Conservation (phyloP, 306 rosid species). For the Benincasa hispida region DNA sequence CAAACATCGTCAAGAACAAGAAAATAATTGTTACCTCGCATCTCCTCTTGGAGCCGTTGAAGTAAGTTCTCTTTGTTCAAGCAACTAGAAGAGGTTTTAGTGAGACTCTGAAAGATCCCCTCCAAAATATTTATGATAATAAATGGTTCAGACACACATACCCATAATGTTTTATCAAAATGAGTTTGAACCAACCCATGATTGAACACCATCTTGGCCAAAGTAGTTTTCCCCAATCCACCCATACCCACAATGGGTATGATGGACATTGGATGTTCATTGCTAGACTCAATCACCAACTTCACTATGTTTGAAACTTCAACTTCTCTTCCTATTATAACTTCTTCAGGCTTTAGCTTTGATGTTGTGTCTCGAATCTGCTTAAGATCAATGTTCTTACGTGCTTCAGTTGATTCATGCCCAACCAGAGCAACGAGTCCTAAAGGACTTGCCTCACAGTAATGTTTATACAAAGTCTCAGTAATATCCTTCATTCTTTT, state of each 20-base stretch:
- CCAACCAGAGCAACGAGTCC: background rate
- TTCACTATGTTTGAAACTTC: background rate
- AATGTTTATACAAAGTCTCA: background rate
- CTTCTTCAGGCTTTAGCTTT: no score
- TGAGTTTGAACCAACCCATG: background rate
- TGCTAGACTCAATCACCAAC: background rate
- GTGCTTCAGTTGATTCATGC: background rate
- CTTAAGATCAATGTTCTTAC: background rate
- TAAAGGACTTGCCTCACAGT: background rate
- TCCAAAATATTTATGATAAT: background rate
- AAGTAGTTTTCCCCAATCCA: constrained; percentile 12
- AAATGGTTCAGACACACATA: constrained; percentile 9
- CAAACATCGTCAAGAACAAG: constrained; percentile 16
- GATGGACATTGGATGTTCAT: background rate
- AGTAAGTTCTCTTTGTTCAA: background rate
- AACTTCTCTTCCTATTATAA: background rate
- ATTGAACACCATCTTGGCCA: constrained; percentile 1
- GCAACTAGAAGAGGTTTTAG: background rate
- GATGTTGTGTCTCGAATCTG: background rate
- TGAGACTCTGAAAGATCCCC: background rate
- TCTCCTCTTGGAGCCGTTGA: background rate
- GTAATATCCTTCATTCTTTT: background rate
- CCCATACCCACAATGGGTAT: constrained; percentile 8
- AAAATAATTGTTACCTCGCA: background rate
- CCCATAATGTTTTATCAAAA: constrained; percentile 6